Evolutionary conservation across 108 stramenopile species (phyloP).

Genomic region (Aurantiochytrium sp.): DNA sequence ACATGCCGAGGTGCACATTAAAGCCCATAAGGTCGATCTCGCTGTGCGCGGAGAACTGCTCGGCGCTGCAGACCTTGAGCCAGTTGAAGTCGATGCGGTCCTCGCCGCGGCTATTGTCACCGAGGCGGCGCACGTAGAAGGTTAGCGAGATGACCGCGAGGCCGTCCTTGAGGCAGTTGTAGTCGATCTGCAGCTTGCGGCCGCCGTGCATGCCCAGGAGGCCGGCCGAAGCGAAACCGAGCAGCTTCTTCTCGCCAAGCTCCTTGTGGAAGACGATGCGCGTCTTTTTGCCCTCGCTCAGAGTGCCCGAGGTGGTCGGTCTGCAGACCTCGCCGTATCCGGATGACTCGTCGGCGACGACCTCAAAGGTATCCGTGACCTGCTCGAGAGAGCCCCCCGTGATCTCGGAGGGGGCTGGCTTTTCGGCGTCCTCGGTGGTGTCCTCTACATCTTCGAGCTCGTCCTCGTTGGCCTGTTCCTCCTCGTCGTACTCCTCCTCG

Average conservation of each 20-base stretch:
- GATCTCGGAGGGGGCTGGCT: neutral
- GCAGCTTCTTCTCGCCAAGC: constrained; percentile 24
- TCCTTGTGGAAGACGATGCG: neutral
- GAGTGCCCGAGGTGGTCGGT: neutral
- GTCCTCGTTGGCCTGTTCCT: neutral
- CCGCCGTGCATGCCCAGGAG: neutral
- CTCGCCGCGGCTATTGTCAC: neutral
- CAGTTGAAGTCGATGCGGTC: constrained; percentile 9
- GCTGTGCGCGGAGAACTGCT: neutral
- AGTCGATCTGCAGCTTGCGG: neutral
- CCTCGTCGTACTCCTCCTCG: neutral
- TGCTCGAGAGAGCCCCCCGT: neutral
- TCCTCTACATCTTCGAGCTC: neutral
- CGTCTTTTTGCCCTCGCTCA: neutral
- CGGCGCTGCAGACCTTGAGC: constrained; percentile 30
- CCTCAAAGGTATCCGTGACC: neutral
- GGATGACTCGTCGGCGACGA: neutral
- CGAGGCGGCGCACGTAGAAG: neutral
- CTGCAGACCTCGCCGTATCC: neutral
- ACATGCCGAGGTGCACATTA: constrained; percentile 28
- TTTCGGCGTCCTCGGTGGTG: neutral
- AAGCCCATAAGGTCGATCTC: constrained; percentile 20
- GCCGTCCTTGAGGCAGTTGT: constrained; percentile 12
- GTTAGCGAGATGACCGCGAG: neutral
- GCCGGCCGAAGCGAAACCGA: neutral